These are phyloP conservation scores for Mycena albidolilacea DNA, from an alignment of 768 basidiomycete species.

Conservation along the genomic window DNA sequence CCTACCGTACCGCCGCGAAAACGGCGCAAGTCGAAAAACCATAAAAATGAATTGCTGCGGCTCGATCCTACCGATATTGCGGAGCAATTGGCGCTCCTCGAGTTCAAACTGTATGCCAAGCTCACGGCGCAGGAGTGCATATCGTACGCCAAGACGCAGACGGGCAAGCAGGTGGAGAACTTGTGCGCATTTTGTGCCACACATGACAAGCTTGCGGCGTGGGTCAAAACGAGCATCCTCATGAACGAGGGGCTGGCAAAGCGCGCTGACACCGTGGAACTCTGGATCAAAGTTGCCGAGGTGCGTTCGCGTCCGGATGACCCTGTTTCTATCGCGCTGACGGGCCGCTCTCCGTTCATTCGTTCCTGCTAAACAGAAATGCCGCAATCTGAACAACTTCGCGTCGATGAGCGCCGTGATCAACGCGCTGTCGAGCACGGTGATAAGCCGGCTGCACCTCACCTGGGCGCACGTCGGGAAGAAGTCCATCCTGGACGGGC, in stretches of 20 bases:
- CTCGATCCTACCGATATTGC: constrained; percentile 81
- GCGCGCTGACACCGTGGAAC: constrained; percentile 73
- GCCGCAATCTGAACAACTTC: constrained; percentile 73
- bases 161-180: constrained; percentile 55
- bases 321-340: constrained; percentile 25
- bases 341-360: constrained; percentile 24
- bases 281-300: constrained; percentile 87
- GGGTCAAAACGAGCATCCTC: constrained; percentile 79
- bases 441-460: constrained; percentile 68
- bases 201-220: constrained; percentile 73
- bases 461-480: constrained; percentile 78
- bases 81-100: constrained; percentile 85
- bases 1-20: constrained; percentile 50
- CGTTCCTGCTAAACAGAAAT: constrained; percentile 64
- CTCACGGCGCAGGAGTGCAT: constrained; percentile 85
- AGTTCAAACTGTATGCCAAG: constrained; percentile 77
- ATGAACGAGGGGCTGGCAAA: constrained; percentile 64
- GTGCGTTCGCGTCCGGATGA: constrained; percentile 54
- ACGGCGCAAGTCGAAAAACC: constrained; percentile 62
- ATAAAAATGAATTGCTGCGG: constrained; percentile 74
- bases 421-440: constrained; percentile 72
- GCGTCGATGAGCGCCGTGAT: constrained; percentile 78
- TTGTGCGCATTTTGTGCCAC: constrained; percentile 70
- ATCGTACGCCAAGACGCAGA: constrained; percentile 65
- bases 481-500: constrained; percentile 63